phyloP scores from a whole-genome alignment of 2,329 filamentous ascomycete genomes.

The Trichophyton benhamiae region DNA sequence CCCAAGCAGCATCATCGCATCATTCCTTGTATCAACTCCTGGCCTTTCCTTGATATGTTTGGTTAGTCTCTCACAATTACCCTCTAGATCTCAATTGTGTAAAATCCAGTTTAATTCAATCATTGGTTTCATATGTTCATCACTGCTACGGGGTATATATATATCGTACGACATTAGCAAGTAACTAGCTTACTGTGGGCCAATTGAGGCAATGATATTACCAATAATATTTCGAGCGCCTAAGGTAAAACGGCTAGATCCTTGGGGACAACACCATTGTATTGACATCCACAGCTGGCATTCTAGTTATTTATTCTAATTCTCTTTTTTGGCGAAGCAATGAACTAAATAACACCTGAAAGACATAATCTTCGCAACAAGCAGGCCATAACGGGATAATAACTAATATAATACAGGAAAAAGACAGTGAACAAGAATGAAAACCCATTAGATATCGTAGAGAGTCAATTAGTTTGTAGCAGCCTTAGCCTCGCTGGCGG shows the following conservation, averaged over 20 bases:
- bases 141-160: no score
- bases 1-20: background rate
- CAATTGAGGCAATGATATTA: no score
- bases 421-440: conserved; percentile 7
- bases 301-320: background rate
- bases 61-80: background rate
- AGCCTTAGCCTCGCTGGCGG: conserved; percentile 37
- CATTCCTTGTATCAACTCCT: background rate
- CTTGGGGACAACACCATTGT: background rate
- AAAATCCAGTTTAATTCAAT: background rate
- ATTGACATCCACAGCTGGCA: background rate
- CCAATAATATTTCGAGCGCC: no score
- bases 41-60: background rate
- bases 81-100: background rate
- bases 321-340: background rate
- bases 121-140: background rate
- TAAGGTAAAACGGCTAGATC: no score
- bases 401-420: conserved; percentile 10
- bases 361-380: background rate
- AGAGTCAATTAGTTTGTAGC: conserved; percentile 27
- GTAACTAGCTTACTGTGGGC: no score
- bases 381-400: background rate
- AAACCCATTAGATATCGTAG: conserved; percentile 11
- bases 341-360: background rate
- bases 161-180: no score